Percentiles rank a stretch among this genome's conserved stretches.
Conservation (phyloP, 2,329 filamentous ascomycete genomes). For the Aspergillus fumigatiaffinis region DNA sequence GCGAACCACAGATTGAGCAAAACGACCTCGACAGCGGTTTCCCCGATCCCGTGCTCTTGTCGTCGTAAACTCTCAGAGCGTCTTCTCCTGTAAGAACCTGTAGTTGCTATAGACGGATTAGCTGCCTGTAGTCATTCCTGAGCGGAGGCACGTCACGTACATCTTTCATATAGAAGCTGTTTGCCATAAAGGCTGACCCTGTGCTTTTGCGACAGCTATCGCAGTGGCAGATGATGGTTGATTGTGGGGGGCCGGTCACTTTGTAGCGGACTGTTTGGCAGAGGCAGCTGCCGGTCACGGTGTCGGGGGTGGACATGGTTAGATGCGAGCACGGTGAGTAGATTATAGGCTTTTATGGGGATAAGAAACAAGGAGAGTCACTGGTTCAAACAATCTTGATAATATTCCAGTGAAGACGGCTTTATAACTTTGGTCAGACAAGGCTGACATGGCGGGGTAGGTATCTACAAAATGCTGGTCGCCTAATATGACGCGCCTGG, state of each 20-base stretch:
- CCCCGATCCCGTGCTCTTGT: constrained; percentile 6
- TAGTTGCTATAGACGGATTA: constrained; percentile 7
- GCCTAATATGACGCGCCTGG: too few relatives aligned
- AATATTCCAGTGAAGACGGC: too few relatives aligned
- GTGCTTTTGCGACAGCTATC: constrained; percentile 20
- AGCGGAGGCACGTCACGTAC: constrained; percentile 3
- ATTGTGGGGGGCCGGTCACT: constrained; percentile 10
- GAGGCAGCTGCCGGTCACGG: constrained; percentile 17
- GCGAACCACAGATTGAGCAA: constrained; percentile 18
- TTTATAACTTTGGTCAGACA: too few relatives aligned
- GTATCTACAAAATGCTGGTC: too few relatives aligned
- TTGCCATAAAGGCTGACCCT: constrained; percentile 19
- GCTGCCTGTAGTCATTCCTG: neutral
- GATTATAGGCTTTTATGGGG: too few relatives aligned
- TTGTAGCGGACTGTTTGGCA: constrained; percentile 18
- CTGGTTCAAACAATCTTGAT: too few relatives aligned
- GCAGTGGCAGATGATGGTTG: constrained; percentile 20
- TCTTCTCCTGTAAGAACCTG: constrained; percentile 9
- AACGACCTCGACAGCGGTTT: constrained; percentile 14
- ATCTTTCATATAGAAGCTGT: constrained; percentile 12
- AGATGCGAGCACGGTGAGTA: too few relatives aligned
- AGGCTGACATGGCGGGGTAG: too few relatives aligned
- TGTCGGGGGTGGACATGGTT: neutral
- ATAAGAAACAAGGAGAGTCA: too few relatives aligned
- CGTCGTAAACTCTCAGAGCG: constrained; percentile 12